phyloP scores from a whole-genome alignment of 164 flowering plant species.

The Umbilicus rupestris region DNA sequence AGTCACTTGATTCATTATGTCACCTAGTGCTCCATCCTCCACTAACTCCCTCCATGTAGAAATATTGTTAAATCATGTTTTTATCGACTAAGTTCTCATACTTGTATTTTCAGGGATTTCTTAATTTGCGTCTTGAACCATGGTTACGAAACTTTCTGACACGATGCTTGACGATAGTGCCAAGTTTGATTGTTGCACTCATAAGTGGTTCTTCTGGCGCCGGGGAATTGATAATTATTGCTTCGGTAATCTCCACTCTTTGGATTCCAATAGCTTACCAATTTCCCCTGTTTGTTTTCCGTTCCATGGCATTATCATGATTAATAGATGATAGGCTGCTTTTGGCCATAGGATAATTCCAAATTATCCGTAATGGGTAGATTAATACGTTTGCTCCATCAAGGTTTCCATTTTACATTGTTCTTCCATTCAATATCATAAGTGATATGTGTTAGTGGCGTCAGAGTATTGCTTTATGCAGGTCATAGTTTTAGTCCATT shows the following conservation, averaged over 20 bases:
- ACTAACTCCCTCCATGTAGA: not conserved
- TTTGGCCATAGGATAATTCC: no score
- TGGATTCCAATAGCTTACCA: not conserved
- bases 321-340: not conserved
- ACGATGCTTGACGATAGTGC: conserved; percentile 80
- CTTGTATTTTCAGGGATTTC: conserved; percentile 54
- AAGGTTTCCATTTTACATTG: not conserved
- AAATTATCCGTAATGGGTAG: no score
- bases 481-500: not conserved
- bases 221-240: conserved; percentile 75
- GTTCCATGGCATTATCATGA: not conserved
- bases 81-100: not conserved
- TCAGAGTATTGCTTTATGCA: not conserved
- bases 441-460: not conserved
- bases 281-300: not conserved
- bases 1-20: no score
- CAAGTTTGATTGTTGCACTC: conserved; percentile 79
- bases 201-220: conserved; percentile 92
- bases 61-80: not conserved
- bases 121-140: conserved; percentile 64
- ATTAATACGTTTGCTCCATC: not conserved
- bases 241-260: conserved; percentile 48
- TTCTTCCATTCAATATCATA: not conserved
- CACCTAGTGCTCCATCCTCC: no score
- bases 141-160: conserved; percentile 82